phyloP scores from a whole-genome alignment of 2,329 filamentous ascomycete species.

The Endocalyx cinctus region DNA sequence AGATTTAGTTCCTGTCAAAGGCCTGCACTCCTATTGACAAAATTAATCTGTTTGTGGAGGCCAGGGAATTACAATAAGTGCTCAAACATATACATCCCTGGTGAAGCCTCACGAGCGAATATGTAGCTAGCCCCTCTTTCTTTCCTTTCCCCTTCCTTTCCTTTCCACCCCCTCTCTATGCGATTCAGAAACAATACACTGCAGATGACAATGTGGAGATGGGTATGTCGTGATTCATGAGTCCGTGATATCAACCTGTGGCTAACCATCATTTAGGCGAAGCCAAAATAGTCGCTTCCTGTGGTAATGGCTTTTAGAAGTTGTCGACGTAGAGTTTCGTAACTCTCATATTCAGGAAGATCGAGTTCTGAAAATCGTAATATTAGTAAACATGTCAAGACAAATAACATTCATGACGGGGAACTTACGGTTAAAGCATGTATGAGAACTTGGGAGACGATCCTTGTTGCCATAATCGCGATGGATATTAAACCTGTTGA shows the following conservation, averaged over 20 bases:
- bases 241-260: neutral
- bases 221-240: slow-evolving; percentile 1
- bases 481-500: slow-evolving; percentile 98
- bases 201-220: slow-evolving; percentile 9
- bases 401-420: neutral
- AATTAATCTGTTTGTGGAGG: no score
- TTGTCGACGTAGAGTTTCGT: slow-evolving; percentile 82
- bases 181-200: slow-evolving; percentile 6
- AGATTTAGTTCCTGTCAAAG: no score
- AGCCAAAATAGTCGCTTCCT: slow-evolving; percentile 95
- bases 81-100: no score
- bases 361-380: slow-evolving; percentile 72
- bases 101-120: no score
- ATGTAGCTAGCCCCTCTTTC: no score
- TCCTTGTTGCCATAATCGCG: slow-evolving; percentile 97
- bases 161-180: no score
- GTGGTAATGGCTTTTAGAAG: slow-evolving; percentile 96
- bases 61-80: no score
- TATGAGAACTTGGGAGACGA: slow-evolving; percentile 91
- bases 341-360: slow-evolving; percentile 95
- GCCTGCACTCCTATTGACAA: no score
- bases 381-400: slow-evolving; percentile 13
- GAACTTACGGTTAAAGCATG: slow-evolving; percentile 96
- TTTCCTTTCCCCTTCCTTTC: no score
- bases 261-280: slow-evolving; percentile 77